A percentile compares a stretch with the other conserved stretches of the same genome.
phyloP scores from a whole-genome alignment of 2,329 filamentous ascomycete genomes.

The Reticulascus tulasneorum region DNA sequence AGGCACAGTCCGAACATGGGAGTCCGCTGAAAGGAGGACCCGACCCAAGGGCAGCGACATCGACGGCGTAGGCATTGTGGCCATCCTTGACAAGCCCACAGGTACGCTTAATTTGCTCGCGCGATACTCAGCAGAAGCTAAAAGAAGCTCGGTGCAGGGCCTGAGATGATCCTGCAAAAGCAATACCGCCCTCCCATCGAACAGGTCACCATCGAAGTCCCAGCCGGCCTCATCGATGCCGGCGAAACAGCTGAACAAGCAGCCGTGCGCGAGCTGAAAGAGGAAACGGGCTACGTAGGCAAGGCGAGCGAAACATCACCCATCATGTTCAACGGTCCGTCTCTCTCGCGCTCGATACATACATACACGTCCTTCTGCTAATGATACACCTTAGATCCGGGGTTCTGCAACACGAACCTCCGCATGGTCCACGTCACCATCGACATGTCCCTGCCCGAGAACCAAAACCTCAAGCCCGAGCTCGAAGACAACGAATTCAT shows the following conservation, averaged over 20 bases:
- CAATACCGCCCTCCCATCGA: constrained; percentile 62
- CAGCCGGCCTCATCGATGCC: constrained; percentile 60
- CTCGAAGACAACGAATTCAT: constrained; percentile 81
- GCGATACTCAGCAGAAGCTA: neutral
- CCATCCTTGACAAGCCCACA: constrained; percentile 55
- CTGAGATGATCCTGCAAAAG: constrained; percentile 61
- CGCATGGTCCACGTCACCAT: constrained; percentile 70
- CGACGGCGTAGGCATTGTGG: constrained; percentile 71
- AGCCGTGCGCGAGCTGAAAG: constrained; percentile 59
- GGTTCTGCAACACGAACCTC: constrained; percentile 64
- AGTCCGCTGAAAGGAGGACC: constrained; percentile 68
- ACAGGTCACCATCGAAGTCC: constrained; percentile 58
- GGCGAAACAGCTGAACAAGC: constrained; percentile 59
- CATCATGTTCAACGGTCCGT: constrained; percentile 58
- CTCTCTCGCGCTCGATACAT: neutral
- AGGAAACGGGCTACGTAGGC: constrained; percentile 65
- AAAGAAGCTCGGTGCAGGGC: too few species aligned
- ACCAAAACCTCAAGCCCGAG: constrained; percentile 64
- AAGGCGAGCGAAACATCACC: constrained; percentile 53
- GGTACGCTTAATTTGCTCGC: constrained; percentile 27
- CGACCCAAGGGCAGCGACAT: constrained; percentile 58
- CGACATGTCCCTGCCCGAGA: constrained; percentile 65
- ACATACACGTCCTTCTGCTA: too few species aligned
- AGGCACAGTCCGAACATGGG: constrained; percentile 60
- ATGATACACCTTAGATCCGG: constrained; percentile 53